Evolutionary conservation across 2,329 filamentous ascomycete species (phyloP).

Genomic region (Clonostachys rhizophaga): DNA sequence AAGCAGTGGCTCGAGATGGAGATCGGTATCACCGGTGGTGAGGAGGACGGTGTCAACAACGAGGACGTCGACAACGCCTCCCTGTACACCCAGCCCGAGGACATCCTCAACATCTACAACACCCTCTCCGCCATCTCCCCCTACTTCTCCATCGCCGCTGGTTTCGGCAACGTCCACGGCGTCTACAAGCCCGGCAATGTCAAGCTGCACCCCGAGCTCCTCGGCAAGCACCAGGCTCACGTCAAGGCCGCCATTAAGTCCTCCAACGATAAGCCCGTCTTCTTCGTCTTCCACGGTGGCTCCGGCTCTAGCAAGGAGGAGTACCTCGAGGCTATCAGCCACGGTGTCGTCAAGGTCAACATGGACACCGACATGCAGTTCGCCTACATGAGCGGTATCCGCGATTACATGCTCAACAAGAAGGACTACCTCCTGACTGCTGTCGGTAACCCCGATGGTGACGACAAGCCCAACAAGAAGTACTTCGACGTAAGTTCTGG

Average conservation of each 20-base stretch:
- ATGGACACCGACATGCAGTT: constrained; percentile 97
- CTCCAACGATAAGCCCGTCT: constrained; percentile 84
- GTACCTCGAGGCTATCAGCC: constrained; percentile 81
- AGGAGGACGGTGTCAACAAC: constrained; percentile 99
- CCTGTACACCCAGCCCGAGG: constrained; percentile 96
- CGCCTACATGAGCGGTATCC: constrained; percentile 87
- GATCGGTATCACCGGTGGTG: constrained; percentile 82
- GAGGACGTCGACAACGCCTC: constrained; percentile 95
- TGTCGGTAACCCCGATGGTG: constrained; percentile 93
- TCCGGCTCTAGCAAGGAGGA: constrained; percentile 89
- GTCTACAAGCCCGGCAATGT: constrained; percentile 99
- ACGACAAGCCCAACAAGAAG: constrained; percentile 99
- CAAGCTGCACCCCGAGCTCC: constrained; percentile 91
- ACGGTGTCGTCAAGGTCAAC: constrained; percentile 99
- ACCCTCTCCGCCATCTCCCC: constrained; percentile 80
- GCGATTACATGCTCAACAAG: constrained; percentile 91
- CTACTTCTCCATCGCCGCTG: constrained; percentile 97
- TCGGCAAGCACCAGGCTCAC: constrained; percentile 92
- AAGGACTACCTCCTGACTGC: constrained; percentile 86
- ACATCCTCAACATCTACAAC: constrained; percentile 89
- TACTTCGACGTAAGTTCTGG: constrained; percentile 56
- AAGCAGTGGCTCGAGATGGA: constrained; percentile 99
- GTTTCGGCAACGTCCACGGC: constrained; percentile 98
- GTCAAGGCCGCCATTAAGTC: constrained; percentile 75
- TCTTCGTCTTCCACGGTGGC: constrained; percentile 99